Conservation (phyloP, 306 rosid species). For the Geum urbanum region DNA sequence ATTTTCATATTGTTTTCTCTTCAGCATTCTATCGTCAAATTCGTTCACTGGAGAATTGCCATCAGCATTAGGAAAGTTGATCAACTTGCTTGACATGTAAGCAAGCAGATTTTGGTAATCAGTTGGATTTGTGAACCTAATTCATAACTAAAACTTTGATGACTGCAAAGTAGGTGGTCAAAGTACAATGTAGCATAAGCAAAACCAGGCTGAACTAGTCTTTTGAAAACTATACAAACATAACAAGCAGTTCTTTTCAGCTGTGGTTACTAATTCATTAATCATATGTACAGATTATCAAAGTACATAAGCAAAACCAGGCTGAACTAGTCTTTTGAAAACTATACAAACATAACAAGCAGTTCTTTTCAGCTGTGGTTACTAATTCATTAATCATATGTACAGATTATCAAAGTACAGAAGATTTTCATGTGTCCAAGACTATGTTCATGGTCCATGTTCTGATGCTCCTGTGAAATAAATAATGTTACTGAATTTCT, state of each 20-base stretch:
- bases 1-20: constrained; percentile 21
- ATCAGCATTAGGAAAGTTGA: constrained; percentile 56
- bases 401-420: neutral
- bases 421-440: neutral
- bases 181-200: neutral
- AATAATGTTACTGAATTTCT: neutral
- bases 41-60: constrained; percentile 76
- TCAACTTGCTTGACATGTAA: constrained; percentile 76
- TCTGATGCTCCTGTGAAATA: constrained; percentile 2
- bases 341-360: too few species aligned
- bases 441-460: neutral
- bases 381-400: neutral
- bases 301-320: neutral
- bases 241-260: neutral
- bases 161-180: neutral
- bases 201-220: neutral
- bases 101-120: constrained; percentile 27
- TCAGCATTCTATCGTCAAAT: constrained; percentile 67
- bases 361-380: neutral
- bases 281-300: neutral
- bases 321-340: too few species aligned
- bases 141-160: constrained; percentile 1
- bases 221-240: neutral
- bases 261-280: neutral
- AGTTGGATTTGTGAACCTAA: constrained; percentile 7